phyloP scores from a whole-genome alignment of 768 basidiomycete species.

The Trametes gibbosa region DNA sequence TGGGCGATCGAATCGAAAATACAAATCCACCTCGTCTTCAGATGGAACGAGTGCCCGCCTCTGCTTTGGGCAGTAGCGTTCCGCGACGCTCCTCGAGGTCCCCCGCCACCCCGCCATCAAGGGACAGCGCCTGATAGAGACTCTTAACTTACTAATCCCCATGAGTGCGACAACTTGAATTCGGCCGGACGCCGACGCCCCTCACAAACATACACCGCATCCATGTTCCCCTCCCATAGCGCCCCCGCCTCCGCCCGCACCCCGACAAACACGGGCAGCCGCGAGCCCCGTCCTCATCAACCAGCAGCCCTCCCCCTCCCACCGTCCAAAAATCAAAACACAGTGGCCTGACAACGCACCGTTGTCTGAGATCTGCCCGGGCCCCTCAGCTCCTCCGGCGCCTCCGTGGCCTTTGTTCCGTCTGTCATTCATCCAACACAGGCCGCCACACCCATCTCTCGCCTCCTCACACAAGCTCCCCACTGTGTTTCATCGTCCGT shows the following conservation, averaged over 20 bases:
- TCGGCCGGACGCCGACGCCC: too few relatives aligned
- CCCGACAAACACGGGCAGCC: too few relatives aligned
- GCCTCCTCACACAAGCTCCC: neutral
- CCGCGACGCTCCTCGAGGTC: neutral
- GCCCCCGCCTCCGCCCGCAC: too few relatives aligned
- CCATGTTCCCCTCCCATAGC: too few relatives aligned
- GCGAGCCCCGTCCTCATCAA: too few relatives aligned
- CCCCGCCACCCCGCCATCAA: neutral
- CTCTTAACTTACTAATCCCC: too few relatives aligned
- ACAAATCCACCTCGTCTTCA: neutral
- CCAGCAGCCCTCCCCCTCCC: too few relatives aligned
- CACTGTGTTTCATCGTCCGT: neutral
- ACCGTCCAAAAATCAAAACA: too few relatives aligned
- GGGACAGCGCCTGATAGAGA: neutral
- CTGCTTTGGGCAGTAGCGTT: slow-evolving; percentile 1
- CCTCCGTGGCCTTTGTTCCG: neutral
- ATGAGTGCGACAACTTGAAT: too few relatives aligned
- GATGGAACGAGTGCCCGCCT: neutral
- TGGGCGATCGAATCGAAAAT: too few relatives aligned
- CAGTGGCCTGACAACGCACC: too few relatives aligned
- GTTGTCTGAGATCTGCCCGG: neutral
- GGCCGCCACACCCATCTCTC: neutral
- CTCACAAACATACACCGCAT: too few relatives aligned
- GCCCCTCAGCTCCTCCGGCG: neutral
- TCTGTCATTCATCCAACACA: neutral